Conservation (phyloP, 225 moss, liverwort and hornwort species). For the Straminergon stramineum region DNA sequence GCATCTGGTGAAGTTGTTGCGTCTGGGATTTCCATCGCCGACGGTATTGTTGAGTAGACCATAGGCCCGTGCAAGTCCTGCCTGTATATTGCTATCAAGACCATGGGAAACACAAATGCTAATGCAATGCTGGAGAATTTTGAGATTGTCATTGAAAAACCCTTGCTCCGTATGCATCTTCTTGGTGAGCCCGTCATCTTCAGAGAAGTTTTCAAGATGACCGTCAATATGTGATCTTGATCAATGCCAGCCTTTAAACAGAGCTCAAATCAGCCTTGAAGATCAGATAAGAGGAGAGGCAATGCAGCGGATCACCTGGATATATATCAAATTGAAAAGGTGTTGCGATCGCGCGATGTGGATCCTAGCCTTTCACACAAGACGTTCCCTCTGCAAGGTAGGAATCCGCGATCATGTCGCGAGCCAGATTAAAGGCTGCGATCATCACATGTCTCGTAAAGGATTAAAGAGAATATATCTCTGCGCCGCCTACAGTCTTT, state of each 20-base stretch:
- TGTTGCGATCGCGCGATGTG: background rate
- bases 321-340: background rate
- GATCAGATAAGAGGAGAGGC: background rate
- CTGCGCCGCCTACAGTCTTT: constrained; percentile 33
- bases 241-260: background rate
- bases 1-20: background rate
- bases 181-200: background rate
- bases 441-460: constrained; percentile 12
- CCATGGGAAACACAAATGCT: background rate
- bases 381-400: background rate
- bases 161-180: background rate
- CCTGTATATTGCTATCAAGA: background rate
- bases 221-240: background rate
- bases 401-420: background rate
- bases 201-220: background rate
- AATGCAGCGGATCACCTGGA: background rate
- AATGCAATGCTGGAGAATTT: background rate
- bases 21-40: background rate
- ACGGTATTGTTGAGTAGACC: background rate
- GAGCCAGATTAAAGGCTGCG: background rate
- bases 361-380: background rate
- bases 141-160: background rate
- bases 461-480: constrained; percentile 17
- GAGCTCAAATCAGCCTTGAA: background rate
- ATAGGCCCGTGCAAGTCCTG: background rate